These are phyloP conservation scores for Tolypocladium sp. DNA, from an alignment of 2,329 filamentous ascomycete genomes.

Conservation along the genomic window DNA sequence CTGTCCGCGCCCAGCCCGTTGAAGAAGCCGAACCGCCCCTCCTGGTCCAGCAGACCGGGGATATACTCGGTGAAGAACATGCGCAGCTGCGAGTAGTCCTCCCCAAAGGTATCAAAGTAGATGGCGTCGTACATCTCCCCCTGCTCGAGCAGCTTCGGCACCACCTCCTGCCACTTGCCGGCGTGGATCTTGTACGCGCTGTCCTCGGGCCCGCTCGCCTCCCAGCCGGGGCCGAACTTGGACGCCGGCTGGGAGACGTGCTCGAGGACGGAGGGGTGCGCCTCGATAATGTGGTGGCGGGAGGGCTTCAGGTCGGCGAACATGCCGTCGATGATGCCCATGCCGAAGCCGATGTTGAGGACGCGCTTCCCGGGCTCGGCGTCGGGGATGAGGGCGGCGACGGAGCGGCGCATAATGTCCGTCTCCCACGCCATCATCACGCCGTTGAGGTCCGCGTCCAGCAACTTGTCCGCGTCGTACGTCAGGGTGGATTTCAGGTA, in stretches of 20 bases:
- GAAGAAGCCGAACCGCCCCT: conserved; percentile 77
- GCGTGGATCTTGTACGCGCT: conserved; percentile 64
- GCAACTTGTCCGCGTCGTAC: conserved; percentile 56
- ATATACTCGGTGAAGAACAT: conserved; percentile 85
- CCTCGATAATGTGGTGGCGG: conserved; percentile 77
- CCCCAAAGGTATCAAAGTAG: conserved; percentile 97
- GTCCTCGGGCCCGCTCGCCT: conserved; percentile 42
- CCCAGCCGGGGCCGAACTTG: conserved; percentile 48
- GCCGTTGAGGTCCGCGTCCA: conserved; percentile 69
- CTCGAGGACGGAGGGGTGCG: conserved; percentile 66
- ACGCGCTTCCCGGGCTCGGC: conserved; percentile 49
- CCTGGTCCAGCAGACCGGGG: conserved; percentile 63
- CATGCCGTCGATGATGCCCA: conserved; percentile 78
- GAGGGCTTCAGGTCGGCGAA: conserved; percentile 60
- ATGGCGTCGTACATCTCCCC: conserved; percentile 75
- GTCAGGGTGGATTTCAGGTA: conserved; percentile 61
- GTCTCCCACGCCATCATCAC: conserved; percentile 95
- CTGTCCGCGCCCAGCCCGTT: conserved; percentile 89
- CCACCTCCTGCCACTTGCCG: conserved; percentile 71
- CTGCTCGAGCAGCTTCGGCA: conserved; percentile 57
- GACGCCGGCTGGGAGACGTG: conserved; percentile 44
- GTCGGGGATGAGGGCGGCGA: conserved; percentile 51
- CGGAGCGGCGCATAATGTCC: conserved; percentile 73
- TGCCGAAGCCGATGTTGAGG: conserved; percentile 82
- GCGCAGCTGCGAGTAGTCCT: conserved; percentile 79